Evolutionary conservation across 148 eudicot species (phyloP).

Genomic region (Amaranthus palmeri): DNA sequence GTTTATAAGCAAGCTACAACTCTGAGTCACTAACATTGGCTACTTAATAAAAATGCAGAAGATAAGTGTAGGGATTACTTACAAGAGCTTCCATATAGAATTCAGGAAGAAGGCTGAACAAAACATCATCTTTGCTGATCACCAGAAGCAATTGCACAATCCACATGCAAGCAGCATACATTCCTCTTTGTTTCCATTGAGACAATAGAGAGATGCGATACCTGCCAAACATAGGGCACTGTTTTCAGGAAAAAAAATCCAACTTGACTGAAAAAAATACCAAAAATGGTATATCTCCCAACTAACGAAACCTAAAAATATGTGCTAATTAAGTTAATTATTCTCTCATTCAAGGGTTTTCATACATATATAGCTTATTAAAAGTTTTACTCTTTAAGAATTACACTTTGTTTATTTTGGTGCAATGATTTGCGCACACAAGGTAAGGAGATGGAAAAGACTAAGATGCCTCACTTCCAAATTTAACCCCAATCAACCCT

Average conservation of each 20-base stretch:
- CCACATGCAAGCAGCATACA: slow-evolving; percentile 91
- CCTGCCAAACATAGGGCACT: slow-evolving; percentile 40
- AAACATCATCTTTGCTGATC: slow-evolving; percentile 73
- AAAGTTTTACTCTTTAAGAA: too few species aligned
- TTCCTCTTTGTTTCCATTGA: slow-evolving; percentile 94
- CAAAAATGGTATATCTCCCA: not conserved
- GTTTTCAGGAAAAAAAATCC: not conserved
- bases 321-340: not conserved
- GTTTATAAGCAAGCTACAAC: not conserved
- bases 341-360: not conserved
- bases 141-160: slow-evolving; percentile 82
- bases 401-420: too few species aligned
- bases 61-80: slow-evolving; percentile 9
- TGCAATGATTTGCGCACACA: too few species aligned
- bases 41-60: slow-evolving; percentile 6
- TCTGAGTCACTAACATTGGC: not conserved
- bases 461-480: too few species aligned
- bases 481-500: too few species aligned
- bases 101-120: slow-evolving; percentile 81
- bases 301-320: not conserved
- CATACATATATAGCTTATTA: too few species aligned
- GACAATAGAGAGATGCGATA: slow-evolving; percentile 76
- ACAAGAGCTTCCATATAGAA: slow-evolving; percentile 90
- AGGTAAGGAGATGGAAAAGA: too few species aligned
- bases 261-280: not conserved